Conservation (phyloP, 352 stramenopile species). For the Phytophthora chlamydospora region DNA sequence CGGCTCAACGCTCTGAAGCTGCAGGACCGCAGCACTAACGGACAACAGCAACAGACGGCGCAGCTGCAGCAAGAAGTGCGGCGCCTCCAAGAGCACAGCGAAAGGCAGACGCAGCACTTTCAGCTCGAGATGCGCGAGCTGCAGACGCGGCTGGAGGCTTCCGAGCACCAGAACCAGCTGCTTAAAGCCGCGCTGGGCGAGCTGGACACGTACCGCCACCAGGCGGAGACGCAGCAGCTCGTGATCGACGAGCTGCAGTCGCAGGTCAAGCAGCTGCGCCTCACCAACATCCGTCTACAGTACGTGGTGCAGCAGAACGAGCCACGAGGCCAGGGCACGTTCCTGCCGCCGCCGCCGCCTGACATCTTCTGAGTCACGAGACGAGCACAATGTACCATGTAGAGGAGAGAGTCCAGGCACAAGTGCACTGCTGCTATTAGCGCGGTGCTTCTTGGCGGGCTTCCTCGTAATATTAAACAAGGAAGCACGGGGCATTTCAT, state of each 20-base stretch:
- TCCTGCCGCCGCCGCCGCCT: conserved; percentile 65
- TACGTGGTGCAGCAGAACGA: conserved; percentile 79
- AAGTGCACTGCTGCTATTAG: conserved; percentile 19
- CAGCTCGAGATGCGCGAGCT: conserved; percentile 59
- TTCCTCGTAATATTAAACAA: conserved; percentile 37
- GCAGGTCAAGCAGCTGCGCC: conserved; percentile 72
- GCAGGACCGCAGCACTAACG: conserved; percentile 37
- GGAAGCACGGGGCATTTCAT: conserved; percentile 4
- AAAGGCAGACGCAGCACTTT: conserved; percentile 47
- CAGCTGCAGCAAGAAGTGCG: conserved; percentile 45
- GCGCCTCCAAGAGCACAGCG: conserved; percentile 58
- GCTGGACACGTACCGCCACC: conserved; percentile 49
- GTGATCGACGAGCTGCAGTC: conserved; percentile 71
- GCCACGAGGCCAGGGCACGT: conserved; percentile 41
- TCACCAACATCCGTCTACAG: conserved; percentile 75
- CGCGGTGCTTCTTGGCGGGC: not conserved
- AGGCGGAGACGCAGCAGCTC: conserved; percentile 64
- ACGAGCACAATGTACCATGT: conserved; percentile 28
- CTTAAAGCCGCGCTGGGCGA: conserved; percentile 51
- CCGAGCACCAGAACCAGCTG: conserved; percentile 63
- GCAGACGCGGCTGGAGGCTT: conserved; percentile 47
- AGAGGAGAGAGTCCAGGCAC: conserved; percentile 11
- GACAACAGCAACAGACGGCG: conserved; percentile 22
- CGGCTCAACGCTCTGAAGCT: conserved; percentile 76
- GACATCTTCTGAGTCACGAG: conserved; percentile 63